A percentile compares a stretch with the other conserved stretches of the same genome.
Conservation (phyloP, 2,329 filamentous ascomycete genomes). For the Neofusicoccum umdonicola region DNA sequence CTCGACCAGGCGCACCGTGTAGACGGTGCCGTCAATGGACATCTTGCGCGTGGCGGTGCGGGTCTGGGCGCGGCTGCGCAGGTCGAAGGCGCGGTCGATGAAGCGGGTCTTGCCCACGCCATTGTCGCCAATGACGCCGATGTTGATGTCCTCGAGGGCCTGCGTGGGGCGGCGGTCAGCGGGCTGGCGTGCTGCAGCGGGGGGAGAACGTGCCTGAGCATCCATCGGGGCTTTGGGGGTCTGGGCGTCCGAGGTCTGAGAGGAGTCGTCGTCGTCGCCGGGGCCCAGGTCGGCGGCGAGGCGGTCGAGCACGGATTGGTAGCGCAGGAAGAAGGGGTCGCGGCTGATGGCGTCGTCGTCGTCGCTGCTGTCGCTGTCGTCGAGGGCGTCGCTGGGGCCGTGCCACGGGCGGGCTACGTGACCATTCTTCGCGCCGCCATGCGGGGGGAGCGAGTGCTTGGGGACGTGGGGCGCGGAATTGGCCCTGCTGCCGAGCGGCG, state of each 20-base stretch:
- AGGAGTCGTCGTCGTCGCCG: neutral
- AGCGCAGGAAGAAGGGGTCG: slow-evolving; percentile 44
- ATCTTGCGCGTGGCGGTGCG: slow-evolving; percentile 47
- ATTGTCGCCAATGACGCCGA: slow-evolving; percentile 56
- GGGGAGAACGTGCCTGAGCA: slow-evolving; percentile 12
- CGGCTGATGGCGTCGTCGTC: slow-evolving; percentile 32
- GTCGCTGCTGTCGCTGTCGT: slow-evolving; percentile 1
- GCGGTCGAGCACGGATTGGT: slow-evolving; percentile 26
- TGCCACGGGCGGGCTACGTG: slow-evolving; percentile 13
- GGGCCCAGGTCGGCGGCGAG: slow-evolving; percentile 23
- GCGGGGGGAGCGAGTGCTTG: slow-evolving; percentile 19
- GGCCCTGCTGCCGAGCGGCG: slow-evolving; percentile 21
- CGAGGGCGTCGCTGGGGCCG: neutral
- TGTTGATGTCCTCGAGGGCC: slow-evolving; percentile 54
- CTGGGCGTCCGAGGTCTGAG: slow-evolving; percentile 9
- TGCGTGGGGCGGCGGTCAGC: slow-evolving; percentile 4
- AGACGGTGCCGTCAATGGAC: slow-evolving; percentile 55
- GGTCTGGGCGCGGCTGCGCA: slow-evolving; percentile 26
- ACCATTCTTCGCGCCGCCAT: slow-evolving; percentile 15
- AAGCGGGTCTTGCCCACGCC: slow-evolving; percentile 60
- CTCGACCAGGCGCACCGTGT: slow-evolving; percentile 58
- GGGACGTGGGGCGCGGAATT: slow-evolving; percentile 37
- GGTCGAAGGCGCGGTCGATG: slow-evolving; percentile 55
- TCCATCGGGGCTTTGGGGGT: slow-evolving; percentile 19
- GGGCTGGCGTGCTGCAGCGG: slow-evolving; percentile 20